These are phyloP conservation scores for Cercospora sp. DNA, from an alignment of 2,329 filamentous ascomycete species.

Conservation along the genomic window DNA sequence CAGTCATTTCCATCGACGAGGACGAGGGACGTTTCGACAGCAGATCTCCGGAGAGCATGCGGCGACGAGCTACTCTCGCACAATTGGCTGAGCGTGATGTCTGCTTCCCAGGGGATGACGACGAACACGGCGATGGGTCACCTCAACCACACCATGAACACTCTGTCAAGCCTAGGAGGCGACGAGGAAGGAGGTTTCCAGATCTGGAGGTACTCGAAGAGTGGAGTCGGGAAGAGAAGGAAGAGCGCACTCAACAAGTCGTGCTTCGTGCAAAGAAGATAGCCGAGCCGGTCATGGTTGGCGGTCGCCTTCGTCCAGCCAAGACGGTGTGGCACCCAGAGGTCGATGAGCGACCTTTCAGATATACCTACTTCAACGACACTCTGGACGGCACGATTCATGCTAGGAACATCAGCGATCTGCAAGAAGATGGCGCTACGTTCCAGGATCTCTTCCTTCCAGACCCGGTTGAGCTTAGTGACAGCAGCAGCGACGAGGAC, in stretches of 20 bases:
- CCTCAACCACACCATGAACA: slow-evolving; percentile 18
- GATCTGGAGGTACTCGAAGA: slow-evolving; percentile 81
- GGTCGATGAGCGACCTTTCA: slow-evolving; percentile 86
- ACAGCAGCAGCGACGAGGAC: slow-evolving; percentile 63
- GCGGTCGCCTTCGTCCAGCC: slow-evolving; percentile 80
- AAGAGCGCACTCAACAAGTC: slow-evolving; percentile 69
- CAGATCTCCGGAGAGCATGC: slow-evolving; percentile 44
- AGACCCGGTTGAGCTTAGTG: slow-evolving; percentile 71
- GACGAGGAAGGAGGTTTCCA: slow-evolving; percentile 73
- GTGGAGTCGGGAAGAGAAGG: slow-evolving; percentile 89
- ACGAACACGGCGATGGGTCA: slow-evolving; percentile 40
- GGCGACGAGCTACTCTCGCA: slow-evolving; percentile 55
- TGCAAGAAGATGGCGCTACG: slow-evolving; percentile 78
- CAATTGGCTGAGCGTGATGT: slow-evolving; percentile 80
- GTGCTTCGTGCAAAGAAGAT: slow-evolving; percentile 86
- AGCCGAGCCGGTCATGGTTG: slow-evolving; percentile 88
- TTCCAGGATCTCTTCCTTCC: slow-evolving; percentile 91
- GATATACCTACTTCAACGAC: slow-evolving; percentile 99
- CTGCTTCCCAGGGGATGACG: slow-evolving; percentile 76
- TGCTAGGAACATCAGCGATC: slow-evolving; percentile 89
- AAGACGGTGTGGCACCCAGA: slow-evolving; percentile 78
- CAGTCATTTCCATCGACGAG: slow-evolving; percentile 54
- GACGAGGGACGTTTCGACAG: slow-evolving; percentile 37
- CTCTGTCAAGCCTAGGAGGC: slow-evolving; percentile 51
- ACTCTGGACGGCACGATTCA: slow-evolving; percentile 95